Evolutionary conservation across 208 protist genomes (phyloP).

Genomic region (Leishmania aethiopica): DNA sequence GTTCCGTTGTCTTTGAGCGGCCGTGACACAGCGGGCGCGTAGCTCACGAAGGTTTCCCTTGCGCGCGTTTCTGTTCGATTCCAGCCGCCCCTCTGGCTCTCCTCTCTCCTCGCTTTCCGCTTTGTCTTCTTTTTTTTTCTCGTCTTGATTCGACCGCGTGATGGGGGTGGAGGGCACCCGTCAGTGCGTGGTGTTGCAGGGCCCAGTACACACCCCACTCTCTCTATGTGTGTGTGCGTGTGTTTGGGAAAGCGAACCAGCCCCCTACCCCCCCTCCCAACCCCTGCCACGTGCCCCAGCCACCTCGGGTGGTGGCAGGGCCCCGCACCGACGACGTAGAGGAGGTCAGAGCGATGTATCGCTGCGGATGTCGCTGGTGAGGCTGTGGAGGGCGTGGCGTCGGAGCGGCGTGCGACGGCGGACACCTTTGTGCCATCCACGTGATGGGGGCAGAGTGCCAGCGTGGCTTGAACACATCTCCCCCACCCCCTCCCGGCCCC

Average conservation of each 20-base stretch:
- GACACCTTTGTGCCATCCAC: not conserved
- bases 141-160: not conserved
- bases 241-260: not conserved
- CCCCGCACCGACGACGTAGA: not conserved
- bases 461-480: not conserved
- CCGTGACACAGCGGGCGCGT: not conserved
- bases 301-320: not conserved
- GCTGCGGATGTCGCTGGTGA: not conserved
- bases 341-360: not conserved
- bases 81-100: not conserved
- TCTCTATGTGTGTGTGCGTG: not conserved
- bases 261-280: not conserved
- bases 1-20: not conserved
- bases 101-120: slow-evolving; percentile 9
- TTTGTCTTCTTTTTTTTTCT: not conserved
- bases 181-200: not conserved
- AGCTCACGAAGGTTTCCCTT: not conserved
- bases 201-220: not conserved
- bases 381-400: not conserved
- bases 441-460: not conserved
- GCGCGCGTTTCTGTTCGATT: slow-evolving; percentile 2
- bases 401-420: not conserved
- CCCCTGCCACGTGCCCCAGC: not conserved
- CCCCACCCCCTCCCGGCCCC: not conserved
- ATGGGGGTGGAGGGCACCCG: not conserved